Evolutionary conservation across 495 filamentous ascomycete genomes (phyloP), one percentile per base, ranked within the genome.

Genomic region (Penicillium taxi): DNA sequence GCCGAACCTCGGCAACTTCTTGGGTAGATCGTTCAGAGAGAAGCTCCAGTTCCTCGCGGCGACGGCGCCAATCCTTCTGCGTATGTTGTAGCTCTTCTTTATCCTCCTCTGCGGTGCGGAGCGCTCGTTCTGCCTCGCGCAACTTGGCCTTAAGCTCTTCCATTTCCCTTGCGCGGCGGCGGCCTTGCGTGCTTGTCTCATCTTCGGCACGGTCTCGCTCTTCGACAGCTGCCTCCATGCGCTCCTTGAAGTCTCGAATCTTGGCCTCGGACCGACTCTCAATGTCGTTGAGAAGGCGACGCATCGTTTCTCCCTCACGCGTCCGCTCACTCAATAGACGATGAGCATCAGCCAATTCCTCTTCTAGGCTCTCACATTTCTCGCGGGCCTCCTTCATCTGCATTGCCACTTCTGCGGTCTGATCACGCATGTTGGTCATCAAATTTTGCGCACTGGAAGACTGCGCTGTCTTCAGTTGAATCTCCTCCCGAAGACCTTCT

Each of bases 241-340:
- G 74, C 47, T 88, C 82, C 49, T 87, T 82, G 77, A 94, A 88
- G 45, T 96, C 93, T 18, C 84, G 77, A 5, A 86, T 70, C 50
- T 85, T 83, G 23, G 69, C 63, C 23, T 94, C 88, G 8, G 91
- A 73, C 26, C 86, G 73, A 37, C 82, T 72, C 53, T 96, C 88
- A 15, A 86, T 86, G 39, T 96, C 91, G 29, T 78, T 81, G 6
- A 98, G 69, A 31, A 96, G 68, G 16, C 87, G 72, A 24, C 91
- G 75, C 90, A 98, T 96, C 2, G 86, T 96, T 59, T 98, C 90
- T 2, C 78, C 86, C 60, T 98, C 93, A 15, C 91, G 78, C n/a
- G 84, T 90, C 12, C 93, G 80, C 59, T 96, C 93, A 26, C 69
- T 75, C n/a, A 98, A 73, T 33, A 96, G 74, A 30, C 86, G 74